A percentile compares a stretch with the other conserved stretches of the same genome.
phyloP scores from a whole-genome alignment of 768 basidiomycete species.

The Auriscalpium orientale region DNA sequence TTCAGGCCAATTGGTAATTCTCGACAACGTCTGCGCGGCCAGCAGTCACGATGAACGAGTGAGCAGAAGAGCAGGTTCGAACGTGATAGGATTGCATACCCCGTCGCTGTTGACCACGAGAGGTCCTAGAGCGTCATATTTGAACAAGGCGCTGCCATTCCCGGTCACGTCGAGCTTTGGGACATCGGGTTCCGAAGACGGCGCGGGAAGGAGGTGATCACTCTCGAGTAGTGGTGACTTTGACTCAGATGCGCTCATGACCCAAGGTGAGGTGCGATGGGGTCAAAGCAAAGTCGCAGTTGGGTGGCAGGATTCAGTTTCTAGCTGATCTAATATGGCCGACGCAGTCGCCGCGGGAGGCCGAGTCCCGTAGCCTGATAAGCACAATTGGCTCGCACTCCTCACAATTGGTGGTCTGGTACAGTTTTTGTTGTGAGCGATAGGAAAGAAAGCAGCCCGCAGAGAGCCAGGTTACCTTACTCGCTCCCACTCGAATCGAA shows the following conservation, averaged over 20 bases:
- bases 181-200: not conserved
- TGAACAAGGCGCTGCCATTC: conserved; percentile 2
- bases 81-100: not conserved
- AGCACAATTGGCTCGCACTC: too few relatives aligned
- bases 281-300: not conserved
- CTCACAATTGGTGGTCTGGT: too few relatives aligned
- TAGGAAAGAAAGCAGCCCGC: too few relatives aligned
- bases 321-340: not conserved
- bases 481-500: too few relatives aligned
- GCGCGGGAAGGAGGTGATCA: conserved; percentile 2
- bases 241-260: not conserved
- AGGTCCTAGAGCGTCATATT: conserved; percentile 8
- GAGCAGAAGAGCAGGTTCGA: not conserved
- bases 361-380: too few relatives aligned
- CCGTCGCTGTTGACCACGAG: conserved; percentile 9
- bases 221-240: not conserved
- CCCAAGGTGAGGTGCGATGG: not conserved
- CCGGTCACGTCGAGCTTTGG: conserved; percentile 3
- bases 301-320: too few relatives aligned
- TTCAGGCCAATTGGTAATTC: conserved; percentile 10
- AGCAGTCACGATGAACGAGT: not conserved
- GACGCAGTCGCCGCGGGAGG: too few relatives aligned
- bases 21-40: conserved; percentile 8
- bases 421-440: too few relatives aligned
- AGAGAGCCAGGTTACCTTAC: too few relatives aligned